Conservation (phyloP, 176 grass and related monocot species). For the Phoenix roebelenii region DNA sequence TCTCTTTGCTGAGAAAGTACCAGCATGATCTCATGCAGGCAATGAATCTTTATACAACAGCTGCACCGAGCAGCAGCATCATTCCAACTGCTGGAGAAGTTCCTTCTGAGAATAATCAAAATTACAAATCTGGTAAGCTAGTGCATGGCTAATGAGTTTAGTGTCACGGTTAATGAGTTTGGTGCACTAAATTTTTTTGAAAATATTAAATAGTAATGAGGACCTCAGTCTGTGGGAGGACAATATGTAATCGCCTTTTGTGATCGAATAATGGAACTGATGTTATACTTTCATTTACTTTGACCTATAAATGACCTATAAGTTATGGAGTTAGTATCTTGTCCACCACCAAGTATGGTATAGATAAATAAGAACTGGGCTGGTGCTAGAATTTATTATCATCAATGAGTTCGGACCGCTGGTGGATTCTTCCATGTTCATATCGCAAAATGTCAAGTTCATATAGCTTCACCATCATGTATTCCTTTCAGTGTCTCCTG, state of each 20-base stretch:
- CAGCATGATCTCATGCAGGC: slow-evolving; percentile 22
- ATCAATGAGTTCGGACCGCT: background rate
- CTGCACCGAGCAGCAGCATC: slow-evolving; percentile 12
- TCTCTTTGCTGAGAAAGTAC: slow-evolving; percentile 4
- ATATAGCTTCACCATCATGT: background rate
- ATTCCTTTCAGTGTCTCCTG: background rate
- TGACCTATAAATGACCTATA: no score
- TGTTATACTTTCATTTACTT: no score
- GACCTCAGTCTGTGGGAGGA: background rate
- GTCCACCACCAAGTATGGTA: no score
- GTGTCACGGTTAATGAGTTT: no score
- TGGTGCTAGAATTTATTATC: no score
- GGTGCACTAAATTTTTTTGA: no score
- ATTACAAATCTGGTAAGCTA: background rate
- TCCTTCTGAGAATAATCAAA: background rate
- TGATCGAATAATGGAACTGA: no score
- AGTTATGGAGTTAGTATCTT: no score
- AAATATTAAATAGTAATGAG: background rate
- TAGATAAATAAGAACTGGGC: no score
- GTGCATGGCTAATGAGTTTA: no score
- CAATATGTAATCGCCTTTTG: no score
- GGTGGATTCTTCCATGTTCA: background rate
- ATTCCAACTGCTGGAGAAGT: slow-evolving; percentile 20
- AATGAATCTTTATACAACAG: slow-evolving; percentile 17
- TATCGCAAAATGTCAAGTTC: background rate